Evolutionary conservation across 2,329 filamentous ascomycete species (phyloP).

Genomic region (Fusarium phyllophilum): DNA sequence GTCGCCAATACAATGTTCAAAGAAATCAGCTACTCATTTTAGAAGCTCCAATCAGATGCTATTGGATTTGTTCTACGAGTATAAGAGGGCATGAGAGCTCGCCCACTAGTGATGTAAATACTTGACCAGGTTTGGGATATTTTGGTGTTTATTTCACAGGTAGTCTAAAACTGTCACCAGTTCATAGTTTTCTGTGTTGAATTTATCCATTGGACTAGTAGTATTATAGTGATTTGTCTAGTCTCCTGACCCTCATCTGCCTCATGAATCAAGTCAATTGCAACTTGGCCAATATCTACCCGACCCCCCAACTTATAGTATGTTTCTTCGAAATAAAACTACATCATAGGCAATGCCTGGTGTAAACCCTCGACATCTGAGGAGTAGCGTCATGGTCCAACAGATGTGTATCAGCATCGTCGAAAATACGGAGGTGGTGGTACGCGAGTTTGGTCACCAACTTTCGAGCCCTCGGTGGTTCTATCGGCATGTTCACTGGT

Average conservation of each 20-base stretch:
- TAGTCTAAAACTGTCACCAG: not conserved
- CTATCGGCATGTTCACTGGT: too few relatives aligned
- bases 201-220: not conserved
- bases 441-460: not conserved
- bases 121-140: too few relatives aligned
- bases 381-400: not conserved
- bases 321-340: not conserved
- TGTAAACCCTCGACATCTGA: not conserved
- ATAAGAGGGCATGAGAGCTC: not conserved
- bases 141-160: not conserved
- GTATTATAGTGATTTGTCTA: not conserved
- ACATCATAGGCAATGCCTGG: not conserved
- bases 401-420: not conserved
- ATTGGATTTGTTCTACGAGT: not conserved
- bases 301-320: not conserved
- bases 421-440: not conserved
- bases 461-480: not conserved
- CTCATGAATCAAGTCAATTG: not conserved
- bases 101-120: not conserved
- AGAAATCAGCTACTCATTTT: not conserved
- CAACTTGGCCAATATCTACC: not conserved
- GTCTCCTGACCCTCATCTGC: not conserved
- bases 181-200: not conserved
- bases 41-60: not conserved
- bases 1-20: conserved; percentile 6